These are phyloP conservation scores for Aspergillus costaricaensis DNA, from an alignment of 2,329 filamentous ascomycete genomes.

Conservation along the genomic window DNA sequence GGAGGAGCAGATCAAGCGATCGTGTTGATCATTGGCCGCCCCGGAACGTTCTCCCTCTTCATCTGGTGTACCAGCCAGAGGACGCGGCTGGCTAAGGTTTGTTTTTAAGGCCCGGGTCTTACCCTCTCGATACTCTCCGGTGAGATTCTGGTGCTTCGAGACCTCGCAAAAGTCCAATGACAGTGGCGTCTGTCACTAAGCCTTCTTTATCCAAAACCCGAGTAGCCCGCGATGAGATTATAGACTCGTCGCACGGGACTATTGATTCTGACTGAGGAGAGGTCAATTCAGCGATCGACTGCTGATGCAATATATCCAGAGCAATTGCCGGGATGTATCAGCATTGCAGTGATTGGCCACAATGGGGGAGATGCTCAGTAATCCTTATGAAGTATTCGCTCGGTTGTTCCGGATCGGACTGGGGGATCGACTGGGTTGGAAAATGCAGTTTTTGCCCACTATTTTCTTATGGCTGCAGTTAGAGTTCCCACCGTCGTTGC, in stretches of 20 bases:
- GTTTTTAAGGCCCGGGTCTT: constrained; percentile 6
- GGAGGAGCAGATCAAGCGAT: constrained; percentile 9
- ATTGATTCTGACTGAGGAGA: not conserved
- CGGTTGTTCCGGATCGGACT: constrained; percentile 6
- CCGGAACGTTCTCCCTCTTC: constrained; percentile 15
- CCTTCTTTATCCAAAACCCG: constrained; percentile 8
- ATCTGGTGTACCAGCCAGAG: constrained; percentile 12
- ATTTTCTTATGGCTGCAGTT: constrained; percentile 2
- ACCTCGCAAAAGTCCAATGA: constrained; percentile 1
- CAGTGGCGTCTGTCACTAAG: not conserved
- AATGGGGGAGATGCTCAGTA: not conserved
- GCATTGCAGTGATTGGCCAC: not conserved
- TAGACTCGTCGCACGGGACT: not conserved
- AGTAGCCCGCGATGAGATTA: constrained; percentile 13
- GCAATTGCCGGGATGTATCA: not conserved
- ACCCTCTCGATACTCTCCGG: constrained; percentile 7
- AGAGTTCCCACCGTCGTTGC: constrained; percentile 6
- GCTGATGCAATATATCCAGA: not conserved
- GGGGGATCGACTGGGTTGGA: constrained; percentile 1
- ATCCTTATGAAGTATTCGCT: not conserved
- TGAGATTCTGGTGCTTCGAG: constrained; percentile 3
- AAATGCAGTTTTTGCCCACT: not conserved
- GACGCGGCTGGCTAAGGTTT: constrained; percentile 6
- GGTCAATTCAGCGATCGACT: not conserved
- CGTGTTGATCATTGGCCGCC: constrained; percentile 19